Evolutionary conservation across 1,284 basidiomycete genomes (phyloP), one percentile per base, ranked within the genome.

Genomic region (Microbotryum scabiosae): DNA sequence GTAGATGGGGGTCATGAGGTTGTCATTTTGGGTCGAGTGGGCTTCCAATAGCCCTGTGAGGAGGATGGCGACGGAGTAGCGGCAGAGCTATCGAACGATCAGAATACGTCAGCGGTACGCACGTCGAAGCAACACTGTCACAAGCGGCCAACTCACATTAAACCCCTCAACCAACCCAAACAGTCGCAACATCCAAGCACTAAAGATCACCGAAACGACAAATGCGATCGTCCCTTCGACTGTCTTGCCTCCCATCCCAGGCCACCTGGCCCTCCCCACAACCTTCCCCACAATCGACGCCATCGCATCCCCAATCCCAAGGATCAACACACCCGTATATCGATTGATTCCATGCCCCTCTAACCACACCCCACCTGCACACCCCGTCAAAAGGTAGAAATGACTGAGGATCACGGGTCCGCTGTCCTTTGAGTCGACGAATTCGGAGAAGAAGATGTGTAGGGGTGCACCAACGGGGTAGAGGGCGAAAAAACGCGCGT

Each of bases 321-420:
- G 78, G 1, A 86, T 84, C 21, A 98, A 79, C 18, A 94, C 86
- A 4, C 96, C 94, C n/a, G 90, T 93, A 72, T 87, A 88, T 70
- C 85, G 82, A 60, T 91, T 77, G 53, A 94, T 78, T 53, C 79
- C 86, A 72, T 71, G 87, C 85, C 88, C 88, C 78, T 98, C 96
- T 57, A 98, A 81, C 96, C 96, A 99, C 26, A 98, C 74, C 23
- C 88, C 86, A 6, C 86, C 85, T 4, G 94, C 92, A 76, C 93
- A 97, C 1, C 96, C 96, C 0, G 90, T 91, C 57, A 99, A 78
- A 51, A 99, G 79, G 78, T 97, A 99, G 72, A 98, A 97, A 76
- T 98, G 96, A 72, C 89, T 92, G 64, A 99, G 76, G 70, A 98
- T 96, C 14, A 93, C 96, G 10, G 94, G 96, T 6, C 96, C 96